Base-by-base conservation (phyloP, 1,284 basidiomycete species). In the Apiotrichum sp. region DNA sequence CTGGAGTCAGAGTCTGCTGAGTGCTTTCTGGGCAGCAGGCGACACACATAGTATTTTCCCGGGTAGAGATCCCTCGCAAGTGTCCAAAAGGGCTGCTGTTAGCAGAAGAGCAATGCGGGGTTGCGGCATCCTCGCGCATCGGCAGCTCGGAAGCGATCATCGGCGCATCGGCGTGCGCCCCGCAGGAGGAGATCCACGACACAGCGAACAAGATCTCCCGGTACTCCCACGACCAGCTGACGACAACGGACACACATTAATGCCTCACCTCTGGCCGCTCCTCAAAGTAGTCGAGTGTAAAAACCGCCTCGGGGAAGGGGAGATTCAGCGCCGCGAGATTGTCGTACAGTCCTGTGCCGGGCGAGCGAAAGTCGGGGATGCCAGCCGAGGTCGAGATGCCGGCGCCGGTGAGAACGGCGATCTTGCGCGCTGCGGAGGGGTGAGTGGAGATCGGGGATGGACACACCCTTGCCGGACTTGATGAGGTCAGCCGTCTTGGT, bases 61-160 rank as follows among this genome's bases (percentile, higher is more conserved):
- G 76, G 93, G 67, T 92, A 93, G 3, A 98, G 82, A 66, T 97
- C 95, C 59, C 88, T 86, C 0, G 90, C 90, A 41, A 93, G 83
- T 0, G 85, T 86, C 72, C 91, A 92, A 71, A 93, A 89, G 84
- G 71, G 73, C 67, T 71, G 50, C 9, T 11, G 16, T 44, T 16
- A 13, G 29, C 29, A 29, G 29, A 29, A 29, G 29, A 9, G 10
- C 7, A 34, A 16, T 9, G 39, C 6, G 36, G 22, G 32, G 11
- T 14, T 52, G n/a, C 29, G 29, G 29, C 29, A 3, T 29, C 29
- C 29, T 29, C 29, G 29, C 29, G 29, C 3, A 29, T 29, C 29
- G 29, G 29, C 29, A 29, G 29, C 29, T 29, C 29, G 29, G 29
- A 29, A 29, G 29, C 29, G 29, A 29, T 29, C 29, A 29, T 29